phyloP scores from a whole-genome alignment of 2,329 filamentous ascomycete genomes.

The Fusarium sp. region DNA sequence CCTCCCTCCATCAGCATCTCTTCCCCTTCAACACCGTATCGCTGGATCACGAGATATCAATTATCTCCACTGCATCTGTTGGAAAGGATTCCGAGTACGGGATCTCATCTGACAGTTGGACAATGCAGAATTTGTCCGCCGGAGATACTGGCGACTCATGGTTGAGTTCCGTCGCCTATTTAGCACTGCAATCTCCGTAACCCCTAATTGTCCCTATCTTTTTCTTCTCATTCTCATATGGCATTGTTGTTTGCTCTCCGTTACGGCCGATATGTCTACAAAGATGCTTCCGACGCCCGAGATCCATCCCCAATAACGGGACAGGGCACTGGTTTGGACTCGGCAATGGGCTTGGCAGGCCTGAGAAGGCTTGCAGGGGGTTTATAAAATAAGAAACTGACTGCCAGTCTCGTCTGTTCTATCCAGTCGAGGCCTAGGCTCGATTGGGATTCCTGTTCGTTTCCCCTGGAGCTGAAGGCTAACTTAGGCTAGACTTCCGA shows the following conservation, averaged over 20 bases:
- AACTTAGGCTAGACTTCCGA: slow-evolving; percentile 9
- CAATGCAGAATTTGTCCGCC: slow-evolving; percentile 1
- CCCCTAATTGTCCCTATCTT: slow-evolving; percentile 15
- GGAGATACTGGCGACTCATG: slow-evolving; percentile 22
- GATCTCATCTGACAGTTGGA: background rate
- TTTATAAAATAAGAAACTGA: background rate
- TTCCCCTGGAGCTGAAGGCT: slow-evolving; percentile 4
- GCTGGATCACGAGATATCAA: background rate
- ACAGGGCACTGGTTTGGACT: slow-evolving; percentile 20
- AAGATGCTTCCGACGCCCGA: slow-evolving; percentile 3
- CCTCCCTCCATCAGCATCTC: background rate
- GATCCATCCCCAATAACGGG: slow-evolving; percentile 7
- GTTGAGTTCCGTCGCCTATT: slow-evolving; percentile 25
- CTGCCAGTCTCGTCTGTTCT: slow-evolving; percentile 3
- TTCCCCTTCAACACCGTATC: background rate
- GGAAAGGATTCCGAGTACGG: slow-evolving; percentile 4
- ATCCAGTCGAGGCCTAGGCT: slow-evolving; percentile 2
- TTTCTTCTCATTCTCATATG: slow-evolving; percentile 9
- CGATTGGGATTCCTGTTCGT: slow-evolving; percentile 12
- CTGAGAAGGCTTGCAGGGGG: slow-evolving; percentile 19
- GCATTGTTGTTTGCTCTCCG: slow-evolving; percentile 9
- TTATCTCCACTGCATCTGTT: background rate
- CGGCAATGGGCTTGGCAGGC: slow-evolving; percentile 30
- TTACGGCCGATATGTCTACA: slow-evolving; percentile 5
- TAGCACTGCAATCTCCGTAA: slow-evolving; percentile 29